Conservation (phyloP, 768 basidiomycete species). For the Steccherinum ochraceum region DNA sequence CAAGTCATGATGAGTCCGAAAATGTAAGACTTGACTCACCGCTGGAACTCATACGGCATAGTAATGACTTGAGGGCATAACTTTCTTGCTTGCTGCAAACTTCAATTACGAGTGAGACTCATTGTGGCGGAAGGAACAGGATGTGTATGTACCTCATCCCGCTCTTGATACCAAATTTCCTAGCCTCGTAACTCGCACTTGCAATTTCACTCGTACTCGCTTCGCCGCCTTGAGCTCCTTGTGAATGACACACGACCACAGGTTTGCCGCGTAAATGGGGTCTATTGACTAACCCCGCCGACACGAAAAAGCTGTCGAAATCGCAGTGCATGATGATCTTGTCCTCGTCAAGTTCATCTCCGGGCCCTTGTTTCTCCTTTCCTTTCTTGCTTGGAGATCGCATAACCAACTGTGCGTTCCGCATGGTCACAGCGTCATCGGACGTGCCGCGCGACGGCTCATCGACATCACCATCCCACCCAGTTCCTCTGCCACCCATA, state of each 20-base stretch:
- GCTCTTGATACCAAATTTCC: constrained; percentile 81
- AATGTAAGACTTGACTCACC: constrained; percentile 32
- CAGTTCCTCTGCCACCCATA: constrained; percentile 20
- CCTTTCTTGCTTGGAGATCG: constrained; percentile 49
- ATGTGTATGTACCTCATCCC: constrained; percentile 76
- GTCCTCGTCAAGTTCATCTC: constrained; percentile 36
- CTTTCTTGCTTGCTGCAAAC: constrained; percentile 73
- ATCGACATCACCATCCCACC: background rate
- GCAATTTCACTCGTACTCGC: constrained; percentile 93
- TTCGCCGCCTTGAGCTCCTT: constrained; percentile 61
- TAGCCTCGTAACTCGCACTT: constrained; percentile 90
- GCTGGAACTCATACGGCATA: constrained; percentile 92
- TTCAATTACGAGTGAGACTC: constrained; percentile 20
- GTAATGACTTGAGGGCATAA: constrained; percentile 69
- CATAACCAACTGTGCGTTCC: constrained; percentile 39
- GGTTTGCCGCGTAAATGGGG: constrained; percentile 85
- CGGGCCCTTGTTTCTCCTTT: constrained; percentile 47
- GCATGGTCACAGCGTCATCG: constrained; percentile 40
- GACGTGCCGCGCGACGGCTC: constrained; percentile 1
- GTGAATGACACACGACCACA: constrained; percentile 93
- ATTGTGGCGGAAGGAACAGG: background rate
- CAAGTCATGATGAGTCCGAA: constrained; percentile 2
- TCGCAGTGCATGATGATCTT: constrained; percentile 87
- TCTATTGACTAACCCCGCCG: constrained; percentile 75
- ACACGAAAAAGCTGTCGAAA: constrained; percentile 97